Evolutionary conservation across 345 rosid genomes (phyloP).

Genomic region (Aurinia saxatilis): DNA sequence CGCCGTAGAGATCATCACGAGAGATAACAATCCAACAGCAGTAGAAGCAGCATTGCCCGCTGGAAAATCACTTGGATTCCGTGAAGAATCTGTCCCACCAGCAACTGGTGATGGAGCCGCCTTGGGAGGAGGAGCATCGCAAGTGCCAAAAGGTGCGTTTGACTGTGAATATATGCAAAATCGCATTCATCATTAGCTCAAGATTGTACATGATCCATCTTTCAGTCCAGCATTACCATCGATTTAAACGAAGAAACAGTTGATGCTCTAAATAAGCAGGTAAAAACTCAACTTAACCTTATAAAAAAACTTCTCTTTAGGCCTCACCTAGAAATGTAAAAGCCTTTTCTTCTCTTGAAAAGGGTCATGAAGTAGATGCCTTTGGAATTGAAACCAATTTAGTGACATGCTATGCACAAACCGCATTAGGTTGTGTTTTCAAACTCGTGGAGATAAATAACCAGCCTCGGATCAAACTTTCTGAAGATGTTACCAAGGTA

Average conservation of each 20-base stretch:
- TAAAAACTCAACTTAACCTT: no score
- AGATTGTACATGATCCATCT: no score
- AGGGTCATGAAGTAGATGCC: conserved; percentile 96
- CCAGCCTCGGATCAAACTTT: conserved; percentile 63
- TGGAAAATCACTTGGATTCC: background rate
- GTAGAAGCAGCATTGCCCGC: conserved; percentile 28
- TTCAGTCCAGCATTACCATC: no score
- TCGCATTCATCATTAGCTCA: background rate
- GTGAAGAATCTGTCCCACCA: background rate
- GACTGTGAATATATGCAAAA: conserved; percentile 34
- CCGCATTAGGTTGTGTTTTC: conserved; percentile 96
- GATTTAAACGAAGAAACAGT: no score
- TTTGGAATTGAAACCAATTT: conserved; percentile 90
- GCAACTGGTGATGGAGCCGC: conserved; percentile 78
- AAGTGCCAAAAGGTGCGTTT: conserved; percentile 67
- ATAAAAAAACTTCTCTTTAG: no score
- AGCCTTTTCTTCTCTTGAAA: background rate
- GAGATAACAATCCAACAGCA: conserved; percentile 32
- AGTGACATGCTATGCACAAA: conserved; percentile 92
- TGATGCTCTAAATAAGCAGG: no score
- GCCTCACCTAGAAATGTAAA: background rate
- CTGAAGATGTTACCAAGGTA: conserved; percentile 71
- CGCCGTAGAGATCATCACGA: conserved; percentile 7
- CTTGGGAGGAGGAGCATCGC: conserved; percentile 59
- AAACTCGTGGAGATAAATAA: conserved; percentile 90